A percentile compares a stretch with the other conserved stretches of the same genome.
These are phyloP conservation scores for Paralagenidium karlingii DNA, from an alignment of 352 stramenopile genomes.

Conservation along the genomic window DNA sequence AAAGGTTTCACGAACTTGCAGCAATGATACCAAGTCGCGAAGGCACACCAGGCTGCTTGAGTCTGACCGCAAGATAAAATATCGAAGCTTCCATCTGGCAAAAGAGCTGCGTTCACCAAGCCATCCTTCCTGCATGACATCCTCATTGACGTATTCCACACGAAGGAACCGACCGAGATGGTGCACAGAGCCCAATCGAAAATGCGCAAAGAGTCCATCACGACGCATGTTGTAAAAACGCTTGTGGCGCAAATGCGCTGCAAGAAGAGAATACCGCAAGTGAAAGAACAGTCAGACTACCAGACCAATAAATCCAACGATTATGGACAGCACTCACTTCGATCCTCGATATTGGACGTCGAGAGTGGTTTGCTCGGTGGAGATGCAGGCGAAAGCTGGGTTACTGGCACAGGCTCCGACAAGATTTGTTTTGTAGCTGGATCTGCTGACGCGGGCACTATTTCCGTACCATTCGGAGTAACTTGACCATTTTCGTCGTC, in stretches of 20 bases:
- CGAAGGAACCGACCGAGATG: constrained; percentile 4
- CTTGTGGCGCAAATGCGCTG: too few species aligned
- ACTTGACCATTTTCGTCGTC: too few species aligned
- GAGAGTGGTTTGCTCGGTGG: too few species aligned
- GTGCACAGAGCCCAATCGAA: constrained; percentile 29
- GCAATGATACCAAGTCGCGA: constrained; percentile 50
- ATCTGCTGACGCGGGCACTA: too few species aligned
- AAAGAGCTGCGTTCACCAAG: constrained; percentile 47
- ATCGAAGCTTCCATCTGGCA: constrained; percentile 77
- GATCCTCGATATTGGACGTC: too few species aligned
- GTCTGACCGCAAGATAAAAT: constrained; percentile 60
- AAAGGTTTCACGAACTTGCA: constrained; percentile 47
- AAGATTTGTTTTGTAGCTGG: too few species aligned
- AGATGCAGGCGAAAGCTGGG: too few species aligned
- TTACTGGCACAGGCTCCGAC: too few species aligned
- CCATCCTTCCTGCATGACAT: constrained; percentile 70
- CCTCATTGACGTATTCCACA: constrained; percentile 51
- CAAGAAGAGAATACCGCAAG: background rate
- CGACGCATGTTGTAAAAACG: constrained; percentile 62
- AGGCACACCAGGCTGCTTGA: constrained; percentile 67
- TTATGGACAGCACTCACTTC: too few species aligned
- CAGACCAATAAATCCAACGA: too few species aligned
- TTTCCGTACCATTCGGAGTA: too few species aligned
- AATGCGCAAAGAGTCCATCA: constrained; percentile 49
- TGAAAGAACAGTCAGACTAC: background rate